Base-by-base conservation (phyloP, 164 flowering plant genomes). In the Magnolia officinalis region DNA sequence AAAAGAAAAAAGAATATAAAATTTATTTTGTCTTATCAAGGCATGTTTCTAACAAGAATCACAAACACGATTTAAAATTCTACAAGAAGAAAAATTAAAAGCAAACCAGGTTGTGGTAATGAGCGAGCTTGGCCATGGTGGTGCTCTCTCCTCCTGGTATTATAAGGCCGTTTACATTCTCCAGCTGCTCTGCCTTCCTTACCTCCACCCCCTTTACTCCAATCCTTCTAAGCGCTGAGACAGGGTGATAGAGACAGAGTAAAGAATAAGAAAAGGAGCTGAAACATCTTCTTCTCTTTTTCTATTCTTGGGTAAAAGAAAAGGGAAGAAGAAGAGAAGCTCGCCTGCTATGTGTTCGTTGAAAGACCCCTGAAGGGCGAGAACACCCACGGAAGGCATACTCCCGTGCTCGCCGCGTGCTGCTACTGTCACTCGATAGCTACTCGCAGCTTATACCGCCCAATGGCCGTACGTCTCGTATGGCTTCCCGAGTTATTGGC, bases 131-230 rank as follows among this genome's bases (percentile, higher is more conserved):
- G 74, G 98, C 97, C 98, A 96, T 93, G 85, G 98, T 92, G 82
- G 99, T 96, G 86, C 99, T 94, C 82, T 96, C 99, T 4, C 99
- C 99, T 0, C 99, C 99, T 50, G 99, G 99, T 50, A 96, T 94
- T 74, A 96, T 96, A 7, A 96, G 94, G 1, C 92, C 90, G 14
- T 73, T 67, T 0, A 96, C 83, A 78, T 37, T 71, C 19, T 83
- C 82, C 67, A 96, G 86, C 89, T 96, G 99, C 59, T 91, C 97
- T 0, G 99, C 87, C 83, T 96, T 96, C 85, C 90, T 84, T 79
- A 96, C 82, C 87, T 91, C 97, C 78, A 94, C 88, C 13, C 97
- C 95, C 67, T 89, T 88, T 81, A 90, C 97, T 50, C 98, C 97
- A 18, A 96, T 77, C 83, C 89, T 90, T 76, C 86, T 86, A 49